A percentile compares a stretch with the other conserved stretches of the same genome.
Conservation (phyloP, 768 basidiomycete species). For the Russula ochroleuca region DNA sequence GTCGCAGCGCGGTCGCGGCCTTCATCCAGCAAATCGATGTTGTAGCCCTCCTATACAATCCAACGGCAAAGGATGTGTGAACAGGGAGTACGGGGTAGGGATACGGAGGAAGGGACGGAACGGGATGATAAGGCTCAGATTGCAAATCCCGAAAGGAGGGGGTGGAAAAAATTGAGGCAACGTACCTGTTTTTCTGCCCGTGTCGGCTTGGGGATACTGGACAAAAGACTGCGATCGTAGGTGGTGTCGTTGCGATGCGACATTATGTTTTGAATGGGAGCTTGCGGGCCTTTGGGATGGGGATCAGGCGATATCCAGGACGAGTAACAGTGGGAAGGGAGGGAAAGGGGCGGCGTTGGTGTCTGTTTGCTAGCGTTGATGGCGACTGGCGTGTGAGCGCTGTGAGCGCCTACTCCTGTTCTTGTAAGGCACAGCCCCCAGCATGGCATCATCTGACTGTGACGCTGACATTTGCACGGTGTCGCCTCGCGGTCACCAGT, state of each 20-base stretch:
- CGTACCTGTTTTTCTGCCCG: slow-evolving; percentile 35
- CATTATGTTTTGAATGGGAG: slow-evolving; percentile 9
- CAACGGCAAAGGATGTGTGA: neutral
- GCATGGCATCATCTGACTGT: too few species aligned
- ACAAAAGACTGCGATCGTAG: slow-evolving; percentile 34
- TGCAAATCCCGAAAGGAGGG: neutral
- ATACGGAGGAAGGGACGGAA: neutral
- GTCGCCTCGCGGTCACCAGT: too few species aligned
- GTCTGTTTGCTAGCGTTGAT: too few species aligned
- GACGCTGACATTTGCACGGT: too few species aligned
- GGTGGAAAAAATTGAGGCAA: neutral
- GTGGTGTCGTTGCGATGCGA: slow-evolving; percentile 11
- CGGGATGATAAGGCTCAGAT: neutral
- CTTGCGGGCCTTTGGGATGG: neutral
- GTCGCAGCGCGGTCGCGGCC: slow-evolving; percentile 29
- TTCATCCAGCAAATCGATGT: slow-evolving; percentile 37
- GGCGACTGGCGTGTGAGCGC: too few species aligned
- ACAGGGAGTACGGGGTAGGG: neutral
- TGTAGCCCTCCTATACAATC: slow-evolving; percentile 55
- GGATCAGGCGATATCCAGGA: too few species aligned
- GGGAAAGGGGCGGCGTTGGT: neutral
- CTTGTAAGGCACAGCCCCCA: too few species aligned
- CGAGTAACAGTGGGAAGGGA: neutral
- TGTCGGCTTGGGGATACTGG: slow-evolving; percentile 32
- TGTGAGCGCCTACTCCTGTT: too few species aligned